Percentiles rank a stretch among this genome's conserved stretches.
Conservation (phyloP, 148 eudicot species). For the Vaccinium corymbosum region DNA sequence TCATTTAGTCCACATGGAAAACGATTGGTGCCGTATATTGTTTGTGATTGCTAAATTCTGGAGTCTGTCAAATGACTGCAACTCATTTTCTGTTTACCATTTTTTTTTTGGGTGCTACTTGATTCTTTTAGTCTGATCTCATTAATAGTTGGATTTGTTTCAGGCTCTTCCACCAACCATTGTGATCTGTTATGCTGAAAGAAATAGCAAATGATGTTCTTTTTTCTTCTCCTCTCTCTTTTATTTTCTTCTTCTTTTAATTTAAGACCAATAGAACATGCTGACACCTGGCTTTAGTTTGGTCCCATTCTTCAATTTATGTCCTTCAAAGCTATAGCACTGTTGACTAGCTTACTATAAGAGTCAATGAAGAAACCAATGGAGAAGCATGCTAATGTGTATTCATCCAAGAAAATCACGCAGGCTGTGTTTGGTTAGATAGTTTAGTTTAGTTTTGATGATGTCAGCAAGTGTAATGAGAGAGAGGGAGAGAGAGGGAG, state of each 20-base stretch:
- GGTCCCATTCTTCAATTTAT: not conserved
- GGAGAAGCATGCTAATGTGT: not conserved
- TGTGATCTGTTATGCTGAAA: not conserved
- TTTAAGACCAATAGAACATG: not conserved
- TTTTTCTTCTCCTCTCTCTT: not conserved
- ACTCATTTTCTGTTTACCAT: not conserved
- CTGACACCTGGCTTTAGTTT: not conserved
- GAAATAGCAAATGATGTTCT: not conserved
- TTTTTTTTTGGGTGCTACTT: not conserved
- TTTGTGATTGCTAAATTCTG: not conserved
- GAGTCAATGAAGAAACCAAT: not conserved
- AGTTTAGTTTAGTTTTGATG: too few relatives aligned
- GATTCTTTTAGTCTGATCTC: not conserved
- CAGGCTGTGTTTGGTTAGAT: too few relatives aligned
- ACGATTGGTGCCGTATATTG: not conserved
- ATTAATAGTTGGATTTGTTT: not conserved
- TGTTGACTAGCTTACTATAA: not conserved
- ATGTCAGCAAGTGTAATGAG: too few relatives aligned
- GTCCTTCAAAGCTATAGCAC: not conserved
- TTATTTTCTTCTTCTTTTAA: not conserved
- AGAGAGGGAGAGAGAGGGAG: too few relatives aligned
- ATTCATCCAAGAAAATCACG: not conserved
- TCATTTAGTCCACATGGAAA: not conserved
- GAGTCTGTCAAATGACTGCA: not conserved
- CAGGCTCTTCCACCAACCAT: not conserved